phyloP scores from a whole-genome alignment of 2,329 filamentous ascomycete genomes.

The Neoarthrinium moseri region DNA sequence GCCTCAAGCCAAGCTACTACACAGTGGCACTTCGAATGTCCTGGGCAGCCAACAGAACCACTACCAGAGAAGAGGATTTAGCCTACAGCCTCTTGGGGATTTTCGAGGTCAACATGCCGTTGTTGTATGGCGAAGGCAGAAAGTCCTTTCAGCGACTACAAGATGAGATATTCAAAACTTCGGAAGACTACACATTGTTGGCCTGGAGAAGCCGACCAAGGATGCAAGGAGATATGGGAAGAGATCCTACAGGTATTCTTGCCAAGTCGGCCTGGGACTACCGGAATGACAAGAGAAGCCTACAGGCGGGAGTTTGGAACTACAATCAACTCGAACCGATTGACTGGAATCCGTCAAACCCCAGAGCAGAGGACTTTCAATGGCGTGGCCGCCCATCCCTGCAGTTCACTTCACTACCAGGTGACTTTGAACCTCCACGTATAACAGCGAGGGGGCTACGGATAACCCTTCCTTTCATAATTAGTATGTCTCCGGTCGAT shows the following conservation, averaged over 20 bases:
- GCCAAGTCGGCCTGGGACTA: not conserved
- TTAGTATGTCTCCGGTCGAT: not conserved
- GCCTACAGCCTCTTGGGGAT: slow-evolving; percentile 14
- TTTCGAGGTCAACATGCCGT: slow-evolving; percentile 14
- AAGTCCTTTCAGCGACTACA: slow-evolving; percentile 12
- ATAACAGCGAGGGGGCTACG: not conserved
- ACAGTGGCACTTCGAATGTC: slow-evolving; percentile 19
- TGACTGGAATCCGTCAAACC: not conserved
- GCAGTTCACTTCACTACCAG: not conserved
- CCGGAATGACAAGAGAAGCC: not conserved
- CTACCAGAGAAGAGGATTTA: slow-evolving; percentile 16
- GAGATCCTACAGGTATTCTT: not conserved
- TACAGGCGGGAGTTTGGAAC: not conserved
- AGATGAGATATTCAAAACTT: slow-evolving; percentile 12
- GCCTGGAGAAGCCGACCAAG: slow-evolving; percentile 3
- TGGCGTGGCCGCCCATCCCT: not conserved
- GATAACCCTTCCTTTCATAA: not conserved
- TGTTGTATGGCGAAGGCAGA: slow-evolving; percentile 13
- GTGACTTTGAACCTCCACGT: not conserved
- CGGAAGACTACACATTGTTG: not conserved
- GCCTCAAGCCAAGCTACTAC: slow-evolving; percentile 5
- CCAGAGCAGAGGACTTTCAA: not conserved
- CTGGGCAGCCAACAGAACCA: slow-evolving; percentile 18
- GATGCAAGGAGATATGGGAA: not conserved
- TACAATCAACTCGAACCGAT: not conserved